Base-by-base conservation (phyloP, 768 basidiomycete species). In the Nevesoporus exiguus region DNA sequence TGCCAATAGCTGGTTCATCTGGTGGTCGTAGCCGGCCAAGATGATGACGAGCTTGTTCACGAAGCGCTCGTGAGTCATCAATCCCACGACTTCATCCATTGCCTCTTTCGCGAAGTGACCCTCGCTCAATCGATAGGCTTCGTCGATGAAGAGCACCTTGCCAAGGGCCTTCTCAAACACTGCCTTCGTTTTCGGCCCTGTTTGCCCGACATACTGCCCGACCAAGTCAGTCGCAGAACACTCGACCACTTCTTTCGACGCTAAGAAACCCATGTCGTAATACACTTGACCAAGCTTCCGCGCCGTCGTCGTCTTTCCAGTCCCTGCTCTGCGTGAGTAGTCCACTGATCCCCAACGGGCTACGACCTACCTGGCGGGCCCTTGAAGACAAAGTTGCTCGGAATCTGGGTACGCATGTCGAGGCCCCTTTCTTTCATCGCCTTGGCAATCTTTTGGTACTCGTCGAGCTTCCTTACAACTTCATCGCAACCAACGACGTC, bases 71-170 rank as follows among this genome's bases (percentile, higher is more conserved):
- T 84, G 71, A 2, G 87, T 88, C 55, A 88, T 72, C 14, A 83
- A 61, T 6, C 80, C 79, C 6, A 88, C 87, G n/a, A 89, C 63
- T 59, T 89, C 87, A 61, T 89, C 88, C 36, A 87, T 77, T 11
- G 88, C 87, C 61, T 89, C 87, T 61, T 86, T 77, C 2, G 85
- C 84, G 58, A 86, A 89, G 7, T 72, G 80, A 1, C 85, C 85
- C 50, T 83, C 76, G 9, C 74, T 69, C 24, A 89, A 71, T 11
- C 85, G 74, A 60, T 89, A 89, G 0, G 86, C 87, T 60, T 89
- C 87, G 52, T 88, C 86, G 44, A 88, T 76, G 70, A 89, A 88
- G 5, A 88, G 76, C 3, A 89, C 83, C 51, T 79, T 77, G 1
- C 86, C 86, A 0, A 86, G 73, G 1, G 84, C 86, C 60, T 81